A percentile compares a stretch with the other conserved stretches of the same genome.
Evolutionary conservation across 2,329 filamentous ascomycete species (phyloP).

Genomic region (Xylariaceae sp.): DNA sequence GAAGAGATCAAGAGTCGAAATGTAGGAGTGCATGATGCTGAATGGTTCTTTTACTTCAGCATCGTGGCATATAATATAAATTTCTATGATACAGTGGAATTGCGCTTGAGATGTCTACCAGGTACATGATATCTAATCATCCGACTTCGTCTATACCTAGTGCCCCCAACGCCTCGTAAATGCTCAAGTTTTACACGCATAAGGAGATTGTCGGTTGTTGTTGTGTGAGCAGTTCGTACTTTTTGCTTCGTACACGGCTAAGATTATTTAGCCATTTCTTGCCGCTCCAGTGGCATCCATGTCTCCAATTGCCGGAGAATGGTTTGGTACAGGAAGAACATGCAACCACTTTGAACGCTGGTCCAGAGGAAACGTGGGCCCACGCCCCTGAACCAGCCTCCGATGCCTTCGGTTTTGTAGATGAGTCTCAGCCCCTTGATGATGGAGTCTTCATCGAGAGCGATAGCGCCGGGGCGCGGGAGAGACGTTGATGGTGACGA

Average conservation of each 20-base stretch:
- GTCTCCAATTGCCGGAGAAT: slow-evolving; percentile 70
- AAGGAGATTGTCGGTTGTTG: not conserved
- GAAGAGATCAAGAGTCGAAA: too few relatives aligned
- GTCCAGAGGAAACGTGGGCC: slow-evolving; percentile 94
- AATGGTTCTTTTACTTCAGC: not conserved
- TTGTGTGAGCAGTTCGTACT: not conserved
- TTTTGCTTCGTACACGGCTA: not conserved
- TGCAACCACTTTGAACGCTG: slow-evolving; percentile 91
- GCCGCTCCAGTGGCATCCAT: slow-evolving; percentile 36
- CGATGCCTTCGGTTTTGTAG: slow-evolving; percentile 81
- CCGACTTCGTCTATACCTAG: slow-evolving; percentile 23
- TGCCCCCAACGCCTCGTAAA: slow-evolving; percentile 31
- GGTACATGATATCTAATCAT: slow-evolving; percentile 20
- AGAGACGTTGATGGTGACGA: slow-evolving; percentile 83
- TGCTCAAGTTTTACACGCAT: slow-evolving; percentile 25
- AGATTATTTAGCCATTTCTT: slow-evolving; percentile 26
- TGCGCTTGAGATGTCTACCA: slow-evolving; percentile 25
- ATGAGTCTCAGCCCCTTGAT: slow-evolving; percentile 78
- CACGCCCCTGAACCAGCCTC: slow-evolving; percentile 90
- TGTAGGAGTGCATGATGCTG: not conserved
- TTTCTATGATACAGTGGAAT: slow-evolving; percentile 13
- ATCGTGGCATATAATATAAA: not conserved
- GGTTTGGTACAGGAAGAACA: slow-evolving; percentile 92
- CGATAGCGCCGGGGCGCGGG: slow-evolving; percentile 69
- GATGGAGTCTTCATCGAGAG: slow-evolving; percentile 84